phyloP scores from a whole-genome alignment of 305 asterid species.

The Rubia peregrina region DNA sequence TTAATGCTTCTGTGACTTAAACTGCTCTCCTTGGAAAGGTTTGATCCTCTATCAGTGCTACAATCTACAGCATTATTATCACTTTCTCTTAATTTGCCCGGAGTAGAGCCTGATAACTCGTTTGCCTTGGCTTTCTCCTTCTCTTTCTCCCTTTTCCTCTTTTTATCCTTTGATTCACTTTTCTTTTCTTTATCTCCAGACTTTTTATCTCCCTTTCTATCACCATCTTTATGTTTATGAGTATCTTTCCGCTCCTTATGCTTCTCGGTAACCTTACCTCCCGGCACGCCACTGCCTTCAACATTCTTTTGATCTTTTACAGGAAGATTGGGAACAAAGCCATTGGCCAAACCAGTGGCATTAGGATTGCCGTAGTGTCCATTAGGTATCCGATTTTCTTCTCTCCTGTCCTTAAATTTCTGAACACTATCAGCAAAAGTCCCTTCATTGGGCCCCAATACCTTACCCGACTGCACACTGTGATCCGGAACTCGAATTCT shows the following conservation, averaged over 20 bases:
- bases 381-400: conserved; percentile 25
- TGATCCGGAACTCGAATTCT: conserved; percentile 26
- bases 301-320: conserved; percentile 29
- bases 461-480: conserved; percentile 20
- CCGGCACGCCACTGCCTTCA: conserved; percentile 21
- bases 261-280: conserved; percentile 29
- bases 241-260: conserved; percentile 31
- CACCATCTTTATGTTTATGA: conserved; percentile 21
- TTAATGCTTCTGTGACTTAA: conserved; percentile 32
- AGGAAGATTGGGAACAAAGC: conserved; percentile 20
- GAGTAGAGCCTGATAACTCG: conserved; percentile 19
- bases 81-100: conserved; percentile 22
- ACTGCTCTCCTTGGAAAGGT: conserved; percentile 26
- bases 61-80: conserved; percentile 24
- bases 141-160: conserved; percentile 29
- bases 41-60: conserved; percentile 23
- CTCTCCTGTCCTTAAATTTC: conserved; percentile 24
- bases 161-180: conserved; percentile 33
- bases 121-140: conserved; percentile 26
- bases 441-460: conserved; percentile 22
- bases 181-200: conserved; percentile 30
- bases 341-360: conserved; percentile 32
- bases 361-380: conserved; percentile 28
- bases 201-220: conserved; percentile 27
- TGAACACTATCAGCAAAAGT: conserved; percentile 20